These are phyloP conservation scores for Diaporthe ilicicola DNA, from an alignment of 2,329 filamentous ascomycete species.

Conservation along the genomic window DNA sequence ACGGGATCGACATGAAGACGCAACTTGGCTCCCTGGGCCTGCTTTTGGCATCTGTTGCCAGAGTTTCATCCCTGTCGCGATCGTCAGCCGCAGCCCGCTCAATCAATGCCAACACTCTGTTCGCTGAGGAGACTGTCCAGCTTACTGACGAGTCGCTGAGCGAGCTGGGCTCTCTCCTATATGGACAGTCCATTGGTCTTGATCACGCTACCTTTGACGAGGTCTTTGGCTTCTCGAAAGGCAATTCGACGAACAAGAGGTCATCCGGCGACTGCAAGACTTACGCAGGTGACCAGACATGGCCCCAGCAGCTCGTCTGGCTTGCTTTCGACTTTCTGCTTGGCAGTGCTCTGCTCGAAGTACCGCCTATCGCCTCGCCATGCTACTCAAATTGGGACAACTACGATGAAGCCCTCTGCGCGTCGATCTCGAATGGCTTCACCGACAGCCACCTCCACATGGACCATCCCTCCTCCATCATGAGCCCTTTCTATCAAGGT, in stretches of 20 bases:
- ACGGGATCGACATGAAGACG: conserved; percentile 11
- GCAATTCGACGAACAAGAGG: background rate
- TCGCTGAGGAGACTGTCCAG: conserved; percentile 10
- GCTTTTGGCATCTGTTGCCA: conserved; percentile 9
- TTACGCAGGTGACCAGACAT: conserved; percentile 59
- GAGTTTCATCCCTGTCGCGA: conserved; percentile 16
- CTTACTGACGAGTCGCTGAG: conserved; percentile 16
- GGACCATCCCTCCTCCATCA: conserved; percentile 25
- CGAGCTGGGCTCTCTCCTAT: background rate
- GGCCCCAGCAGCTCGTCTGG: conserved; percentile 60
- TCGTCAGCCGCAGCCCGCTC: conserved; percentile 10
- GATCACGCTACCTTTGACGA: background rate
- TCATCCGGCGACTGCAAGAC: conserved; percentile 35
- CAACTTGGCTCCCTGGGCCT: background rate
- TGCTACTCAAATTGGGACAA: conserved; percentile 59
- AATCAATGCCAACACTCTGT: background rate
- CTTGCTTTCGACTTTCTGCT: conserved; percentile 59
- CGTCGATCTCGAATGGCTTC: conserved; percentile 47
- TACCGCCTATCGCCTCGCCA: conserved; percentile 58
- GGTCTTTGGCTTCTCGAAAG: conserved; percentile 13
- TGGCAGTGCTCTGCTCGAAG: conserved; percentile 58
- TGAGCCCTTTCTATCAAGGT: conserved; percentile 28
- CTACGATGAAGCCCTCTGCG: conserved; percentile 51
- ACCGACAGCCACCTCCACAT: conserved; percentile 43
- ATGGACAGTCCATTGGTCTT: background rate